Evolutionary conservation across 306 rosid genomes (phyloP), one percentile per base, ranked within the genome.

Genomic region (Purshia tridentata): DNA sequence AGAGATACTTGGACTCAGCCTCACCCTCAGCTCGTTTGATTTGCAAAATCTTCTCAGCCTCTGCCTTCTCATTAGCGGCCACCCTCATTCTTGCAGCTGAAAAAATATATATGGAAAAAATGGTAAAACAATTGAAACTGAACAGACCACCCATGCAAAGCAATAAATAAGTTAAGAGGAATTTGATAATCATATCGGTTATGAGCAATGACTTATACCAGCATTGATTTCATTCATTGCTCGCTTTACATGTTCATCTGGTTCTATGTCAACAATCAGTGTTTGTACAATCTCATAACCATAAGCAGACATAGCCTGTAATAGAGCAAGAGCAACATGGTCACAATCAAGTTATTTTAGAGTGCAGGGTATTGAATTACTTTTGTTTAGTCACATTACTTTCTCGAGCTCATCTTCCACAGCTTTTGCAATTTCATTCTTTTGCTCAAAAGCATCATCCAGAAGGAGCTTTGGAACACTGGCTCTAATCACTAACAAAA

Each of bases 211-310:
- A 70, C 73, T 35, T 48, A 57, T 84, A 91, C 98, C 98, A 15
- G 98, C 98, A 73, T 91, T 93, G 77, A 93, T 93, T 81, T 93
- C 97, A 71, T 93, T 93, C 98, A 93, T 93, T 67, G 98, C 98
- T 63, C 91, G 87, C 86, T 93, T 93, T 63, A 91, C 97, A 78
- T 81, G 96, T 76, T 74, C 96, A 53, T 91, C 96, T 47, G 98
- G 98, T 79, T 89, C 97, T 66, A 91, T 89, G 73, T 93, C 97
- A 58, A 88, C 86, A 71, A 93, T 91, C 66, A 93, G 92, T 16
- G 97, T 91, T 77, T 91, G 98, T 19, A 93, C 98, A 19, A 93
- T 93, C 89, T 93, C 94, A 68, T 80, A 93, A 40, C 96, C 97
- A 80, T 93, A 93, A 53, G 96, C 97, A 48, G 96, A 93, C 97